These are phyloP conservation scores for Agrocybe chaxingu DNA, from an alignment of 768 basidiomycete genomes.

Conservation along the genomic window DNA sequence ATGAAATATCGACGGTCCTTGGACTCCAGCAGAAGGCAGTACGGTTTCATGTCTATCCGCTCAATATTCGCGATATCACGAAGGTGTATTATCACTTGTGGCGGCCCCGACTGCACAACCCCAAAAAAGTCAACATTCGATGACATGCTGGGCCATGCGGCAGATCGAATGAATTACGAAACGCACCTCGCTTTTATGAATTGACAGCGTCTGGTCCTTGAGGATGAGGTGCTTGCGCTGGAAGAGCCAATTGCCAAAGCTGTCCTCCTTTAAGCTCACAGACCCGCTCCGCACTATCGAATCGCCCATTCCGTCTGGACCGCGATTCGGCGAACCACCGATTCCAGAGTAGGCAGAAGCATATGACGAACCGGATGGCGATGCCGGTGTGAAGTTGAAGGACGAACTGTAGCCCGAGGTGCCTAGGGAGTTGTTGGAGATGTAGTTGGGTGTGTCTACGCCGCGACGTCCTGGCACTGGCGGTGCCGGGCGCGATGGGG, in stretches of 20 bases:
- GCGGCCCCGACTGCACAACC: slow-evolving; percentile 41
- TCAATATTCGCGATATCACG: slow-evolving; percentile 85
- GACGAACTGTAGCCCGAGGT: slow-evolving; percentile 58
- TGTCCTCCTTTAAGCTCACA: slow-evolving; percentile 91
- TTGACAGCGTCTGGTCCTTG: slow-evolving; percentile 70
- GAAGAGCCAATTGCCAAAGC: slow-evolving; percentile 90
- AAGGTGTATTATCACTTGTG: slow-evolving; percentile 62
- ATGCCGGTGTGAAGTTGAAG: slow-evolving; percentile 48
- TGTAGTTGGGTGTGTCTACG: slow-evolving; percentile 35
- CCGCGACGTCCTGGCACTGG: slow-evolving; percentile 56
- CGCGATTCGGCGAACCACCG: slow-evolving; percentile 72
- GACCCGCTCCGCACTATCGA: slow-evolving; percentile 63
- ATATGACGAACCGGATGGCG: slow-evolving; percentile 60
- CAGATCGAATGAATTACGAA: neutral
- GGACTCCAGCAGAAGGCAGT: slow-evolving; percentile 85
- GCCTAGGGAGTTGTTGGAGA: slow-evolving; percentile 39
- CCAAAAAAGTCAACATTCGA: slow-evolving; percentile 7
- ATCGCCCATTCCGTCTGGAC: slow-evolving; percentile 28
- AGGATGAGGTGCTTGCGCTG: slow-evolving; percentile 87
- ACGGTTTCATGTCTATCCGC: slow-evolving; percentile 91
- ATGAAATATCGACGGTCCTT: slow-evolving; percentile 80
- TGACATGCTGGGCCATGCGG: neutral
- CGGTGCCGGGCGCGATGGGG: slow-evolving; percentile 77
- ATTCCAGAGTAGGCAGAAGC: slow-evolving; percentile 73
- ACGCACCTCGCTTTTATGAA: slow-evolving; percentile 92